A percentile compares a stretch with the other conserved stretches of the same genome.
These are phyloP conservation scores for Sugiyamaella mastotermitis DNA, from an alignment of 805 yeast genomes.

Conservation along the genomic window DNA sequence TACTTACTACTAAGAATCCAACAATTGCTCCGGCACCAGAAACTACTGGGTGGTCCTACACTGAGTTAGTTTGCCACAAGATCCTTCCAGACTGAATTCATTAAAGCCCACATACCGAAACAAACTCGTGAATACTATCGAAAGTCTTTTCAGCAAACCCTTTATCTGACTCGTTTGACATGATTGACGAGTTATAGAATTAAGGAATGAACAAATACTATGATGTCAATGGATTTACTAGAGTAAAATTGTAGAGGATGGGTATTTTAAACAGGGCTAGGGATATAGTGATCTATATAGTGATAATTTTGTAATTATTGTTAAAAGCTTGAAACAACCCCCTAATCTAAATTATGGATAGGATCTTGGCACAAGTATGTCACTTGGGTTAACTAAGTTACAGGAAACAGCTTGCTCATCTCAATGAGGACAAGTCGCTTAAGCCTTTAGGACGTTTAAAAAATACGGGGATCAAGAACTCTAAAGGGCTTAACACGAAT, in stretches of 20 bases:
- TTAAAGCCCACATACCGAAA: conserved; percentile 12
- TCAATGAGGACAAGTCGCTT: too few relatives aligned
- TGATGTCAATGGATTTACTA: neutral
- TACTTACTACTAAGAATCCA: conserved; percentile 28
- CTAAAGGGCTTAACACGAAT: too few relatives aligned
- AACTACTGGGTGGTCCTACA: conserved; percentile 70
- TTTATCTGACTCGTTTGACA: conserved; percentile 4
- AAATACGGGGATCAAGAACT: too few relatives aligned
- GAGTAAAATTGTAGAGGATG: neutral
- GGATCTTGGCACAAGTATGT: too few relatives aligned
- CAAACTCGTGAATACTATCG: conserved; percentile 12
- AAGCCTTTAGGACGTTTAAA: too few relatives aligned
- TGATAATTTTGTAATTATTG: too few relatives aligned
- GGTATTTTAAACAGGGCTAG: too few relatives aligned
- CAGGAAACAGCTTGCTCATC: too few relatives aligned
- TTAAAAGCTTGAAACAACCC: too few relatives aligned
- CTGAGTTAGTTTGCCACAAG: conserved; percentile 12
- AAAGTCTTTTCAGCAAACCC: conserved; percentile 16
- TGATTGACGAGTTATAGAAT: neutral
- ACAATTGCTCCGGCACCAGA: conserved; percentile 66
- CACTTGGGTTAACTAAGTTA: too few relatives aligned
- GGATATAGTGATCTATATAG: too few relatives aligned
- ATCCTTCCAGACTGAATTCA: conserved; percentile 31
- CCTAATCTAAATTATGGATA: too few relatives aligned
- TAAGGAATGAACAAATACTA: neutral